Evolutionary conservation across 331 rosid genomes (phyloP), one percentile per base, ranked within the genome.

Genomic region (Erythrophleum ivorense): DNA sequence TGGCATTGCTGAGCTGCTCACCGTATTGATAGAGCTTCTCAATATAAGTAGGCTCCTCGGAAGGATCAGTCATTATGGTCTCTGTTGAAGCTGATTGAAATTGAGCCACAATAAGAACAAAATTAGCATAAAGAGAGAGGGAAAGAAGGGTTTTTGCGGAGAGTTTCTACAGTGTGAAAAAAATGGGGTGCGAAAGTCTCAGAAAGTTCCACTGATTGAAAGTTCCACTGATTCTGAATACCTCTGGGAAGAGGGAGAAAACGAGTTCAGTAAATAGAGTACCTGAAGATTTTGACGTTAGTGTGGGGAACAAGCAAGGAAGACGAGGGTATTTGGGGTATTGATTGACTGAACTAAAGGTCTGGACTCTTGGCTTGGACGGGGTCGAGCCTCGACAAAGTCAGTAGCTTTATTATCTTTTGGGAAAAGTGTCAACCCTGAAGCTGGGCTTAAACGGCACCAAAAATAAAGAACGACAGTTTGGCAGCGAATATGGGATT

Each of bases 11-110:
- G 88, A 96, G 99, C 15, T 94, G 92, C 88, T 96, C 98, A 55
- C 98, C 98, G 82, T 90, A 92, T 87, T 91, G 94, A 80, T 96
- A 96, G 80, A 96, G 99, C 85, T 92, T 91, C 87, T 94, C 98
- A 88, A 96, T 96, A 88, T 82, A 86, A 29, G 82, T 79, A 73
- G 93, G 88, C 68, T 94, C 99, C 84, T 86, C 89, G 75, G 98
- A 86, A 80, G 94, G 78, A 62, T 92, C 97, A 45, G 90, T 75
- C 99, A 96, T 96, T 50, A 90, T 29, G 73, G 81, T 70, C 63
- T 81, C 75, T 71, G 73, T 13, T 10, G 78, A 74, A 68, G 76
- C 78, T 60, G 86, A 91, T 85, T 76, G 83, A 79, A 89, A 90
- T 83, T 71, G 71, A 79, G 77, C 31, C 55, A 68, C 50, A 43